Evolutionary conservation across 1,284 basidiomycete species (phyloP), one percentile per base, ranked within the genome.

Genomic region (Naganishia sp.): DNA sequence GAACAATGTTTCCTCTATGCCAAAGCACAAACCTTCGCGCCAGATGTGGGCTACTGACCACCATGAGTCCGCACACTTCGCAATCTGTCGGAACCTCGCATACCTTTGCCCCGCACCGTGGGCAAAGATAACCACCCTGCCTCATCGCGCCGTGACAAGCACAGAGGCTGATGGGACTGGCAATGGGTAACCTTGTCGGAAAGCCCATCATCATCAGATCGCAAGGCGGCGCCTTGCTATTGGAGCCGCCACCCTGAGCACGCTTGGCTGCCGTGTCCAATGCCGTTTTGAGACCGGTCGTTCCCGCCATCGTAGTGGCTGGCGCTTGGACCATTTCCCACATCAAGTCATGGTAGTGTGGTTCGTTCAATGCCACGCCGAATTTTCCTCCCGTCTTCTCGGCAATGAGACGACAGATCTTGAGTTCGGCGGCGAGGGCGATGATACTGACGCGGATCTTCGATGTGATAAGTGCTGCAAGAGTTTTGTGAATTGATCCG

Each of bases 181-280:
- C 66, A 21, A 67, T 61, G 0, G 90, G 90, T n/a, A 96, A 82
- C 52, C 92, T 87, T 18, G 89, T 92, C 0, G 93, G 96, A 79
- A 99, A 99, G 3, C 95, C 95, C 94, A 99, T 99, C 83, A 96
- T 89, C 88, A 99, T 94, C 46, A 99, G 82, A 79, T 99, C 94
- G 0, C 90, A 89, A 0, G 87, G 86, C 16, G 86, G 86, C 63
- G 88, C 88, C 13, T 82, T 78, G 23, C 82, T 83, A 54, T 67
- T 39, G 6, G 55, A 70, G 4, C 43, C 57, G 15, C 56, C 63
- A n/a, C 78, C 59, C 18, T 43, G 56, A 31, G 64, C 60, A 11
- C 64, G 61, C 39, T 50, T 65, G 1, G 75, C 75, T 5, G 75
- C 81, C 3, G 83, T 76, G n/a, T 85, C 84, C 3, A 85, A 73